Percentiles rank a stretch among this genome's conserved stretches.
Evolutionary conservation across 1,284 basidiomycete genomes (phyloP).

Genomic region (Ustilago loliicola): DNA sequence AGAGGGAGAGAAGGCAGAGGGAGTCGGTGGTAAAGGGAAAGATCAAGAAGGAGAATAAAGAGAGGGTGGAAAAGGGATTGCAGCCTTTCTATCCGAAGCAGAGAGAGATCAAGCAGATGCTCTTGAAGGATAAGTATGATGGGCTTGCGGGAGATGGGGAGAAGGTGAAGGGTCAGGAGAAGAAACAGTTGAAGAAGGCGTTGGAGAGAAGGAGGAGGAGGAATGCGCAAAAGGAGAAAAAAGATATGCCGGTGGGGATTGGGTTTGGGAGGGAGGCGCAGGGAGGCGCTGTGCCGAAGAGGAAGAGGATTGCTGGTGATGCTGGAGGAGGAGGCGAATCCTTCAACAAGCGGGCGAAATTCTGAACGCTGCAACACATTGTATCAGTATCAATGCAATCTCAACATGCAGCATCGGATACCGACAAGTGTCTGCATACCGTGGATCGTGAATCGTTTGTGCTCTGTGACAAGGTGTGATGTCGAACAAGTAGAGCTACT

Average conservation of each 20-base stretch:
- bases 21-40: constrained; percentile 74
- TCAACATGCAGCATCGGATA: neutral
- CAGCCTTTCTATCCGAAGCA: constrained; percentile 85
- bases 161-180: constrained; percentile 32
- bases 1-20: constrained; percentile 79
- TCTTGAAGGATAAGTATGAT: constrained; percentile 61
- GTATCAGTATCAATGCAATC: neutral
- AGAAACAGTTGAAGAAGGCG: constrained; percentile 79
- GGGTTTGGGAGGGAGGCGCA: constrained; percentile 23
- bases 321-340: neutral
- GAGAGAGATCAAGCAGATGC: constrained; percentile 74
- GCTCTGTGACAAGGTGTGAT: neutral
- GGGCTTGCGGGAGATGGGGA: constrained; percentile 30
- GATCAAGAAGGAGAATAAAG: constrained; percentile 70
- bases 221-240: constrained; percentile 89
- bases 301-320: constrained; percentile 22
- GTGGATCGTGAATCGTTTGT: neutral
- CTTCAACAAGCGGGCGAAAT: constrained; percentile 16
- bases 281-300: constrained; percentile 37
- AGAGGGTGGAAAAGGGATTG: constrained; percentile 61
- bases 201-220: constrained; percentile 91
- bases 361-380: constrained; percentile 3
- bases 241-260: constrained; percentile 65
- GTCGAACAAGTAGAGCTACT: neutral
- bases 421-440: neutral